These are phyloP conservation scores for Saccharum officinarum DNA, from an alignment of 176 grass and related monocot genomes.

Conservation along the genomic window DNA sequence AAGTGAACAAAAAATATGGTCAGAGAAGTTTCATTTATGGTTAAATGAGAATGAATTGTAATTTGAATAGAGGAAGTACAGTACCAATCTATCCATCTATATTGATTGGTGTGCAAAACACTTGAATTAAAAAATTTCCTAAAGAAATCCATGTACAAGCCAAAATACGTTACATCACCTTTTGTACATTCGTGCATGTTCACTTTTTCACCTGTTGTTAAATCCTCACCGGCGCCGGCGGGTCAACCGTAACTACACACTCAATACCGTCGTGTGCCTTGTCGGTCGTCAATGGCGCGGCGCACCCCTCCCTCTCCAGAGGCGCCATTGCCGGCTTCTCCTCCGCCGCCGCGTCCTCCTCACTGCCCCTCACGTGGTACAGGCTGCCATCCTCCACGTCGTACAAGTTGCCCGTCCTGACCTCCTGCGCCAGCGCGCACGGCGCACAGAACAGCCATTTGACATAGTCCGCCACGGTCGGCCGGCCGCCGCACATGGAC, in stretches of 20 bases:
- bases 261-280: background rate
- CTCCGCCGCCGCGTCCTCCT: background rate
- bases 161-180: background rate
- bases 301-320: slow-evolving; percentile 45
- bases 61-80: no score
- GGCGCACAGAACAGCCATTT: slow-evolving; percentile 52
- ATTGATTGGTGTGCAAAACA: no score
- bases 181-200: background rate
- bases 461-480: slow-evolving; percentile 29
- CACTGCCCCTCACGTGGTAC: slow-evolving; percentile 4
- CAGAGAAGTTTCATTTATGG: no score
- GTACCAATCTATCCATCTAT: no score
- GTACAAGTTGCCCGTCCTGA: slow-evolving; percentile 63
- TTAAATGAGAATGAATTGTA: no score
- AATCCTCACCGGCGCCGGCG: slow-evolving; percentile 26
- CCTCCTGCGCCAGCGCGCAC: slow-evolving; percentile 73
- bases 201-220: background rate
- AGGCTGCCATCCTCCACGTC: slow-evolving; percentile 41
- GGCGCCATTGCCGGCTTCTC: slow-evolving; percentile 23
- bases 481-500: slow-evolving; percentile 26
- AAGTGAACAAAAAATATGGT: no score
- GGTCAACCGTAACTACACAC: background rate
- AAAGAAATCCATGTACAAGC: background rate
- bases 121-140: no score
- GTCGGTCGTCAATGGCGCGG: background rate